Base-by-base conservation (phyloP, 2,329 filamentous ascomycete species). In the Monilinia vaccinii-corymbosi region DNA sequence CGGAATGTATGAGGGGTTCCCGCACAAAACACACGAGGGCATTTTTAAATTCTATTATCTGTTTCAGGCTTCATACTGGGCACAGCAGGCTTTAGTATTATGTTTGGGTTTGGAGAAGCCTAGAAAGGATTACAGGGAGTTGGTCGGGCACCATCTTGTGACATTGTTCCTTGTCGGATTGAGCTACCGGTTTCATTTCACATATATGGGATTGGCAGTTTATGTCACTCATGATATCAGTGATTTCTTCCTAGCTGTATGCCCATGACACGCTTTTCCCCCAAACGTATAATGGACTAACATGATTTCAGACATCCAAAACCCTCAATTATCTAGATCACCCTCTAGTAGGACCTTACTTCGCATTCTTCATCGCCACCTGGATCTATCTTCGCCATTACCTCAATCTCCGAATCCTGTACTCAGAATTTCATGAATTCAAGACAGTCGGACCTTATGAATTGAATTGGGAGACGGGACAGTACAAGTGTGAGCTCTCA, bases 151-250 rank as follows among this genome's bases (percentile, higher is more conserved):
- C 73, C 92, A 97, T 73, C 86, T 97, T 67, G 89, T 96, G 71
- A 94, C 90, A 16, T 77, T 97, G 62, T 78, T 85, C 23, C 81
- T 97, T 68, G 96, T 97, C 67, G 87, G 76, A 60, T 77, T 93
- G 70, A 94, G 89, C 77, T 97, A 97, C 76, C 85, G 91, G 62
- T 97, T 96, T 78, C 92, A 97, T 75, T 97, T 97, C 74, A 95
- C 91, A 34, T 93, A 96, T 75, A 94, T 97, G 73, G 92, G 93
- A 23, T 77, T 97, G 60, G 89, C 91, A 25, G 91, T 97, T 40
- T 97, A 96, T 75, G 91, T 93, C 63, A 96, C 92, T 13, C 91
- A 96, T 74, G 92, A 97, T 72, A 88, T 97, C 63, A 91, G 87
- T 63, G 92, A 97, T 74, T 96, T 96, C 76, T 96, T 97, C 82